phyloP scores from a whole-genome alignment of 1,284 basidiomycete species.

The Sphagnurus paluster region DNA sequence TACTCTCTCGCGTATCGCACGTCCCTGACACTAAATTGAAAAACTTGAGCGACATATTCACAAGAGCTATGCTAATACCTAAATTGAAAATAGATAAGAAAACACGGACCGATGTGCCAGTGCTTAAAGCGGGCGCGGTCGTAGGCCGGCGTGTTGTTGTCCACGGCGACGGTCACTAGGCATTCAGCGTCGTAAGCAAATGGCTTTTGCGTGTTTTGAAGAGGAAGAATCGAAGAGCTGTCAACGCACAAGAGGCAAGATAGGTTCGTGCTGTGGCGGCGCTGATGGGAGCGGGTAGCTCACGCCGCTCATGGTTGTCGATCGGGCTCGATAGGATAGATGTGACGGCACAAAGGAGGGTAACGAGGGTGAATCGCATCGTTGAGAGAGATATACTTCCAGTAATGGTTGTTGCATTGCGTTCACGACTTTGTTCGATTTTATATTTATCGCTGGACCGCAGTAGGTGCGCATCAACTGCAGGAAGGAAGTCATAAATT shows the following conservation, averaged over 20 bases:
- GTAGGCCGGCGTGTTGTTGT: slow-evolving; percentile 48
- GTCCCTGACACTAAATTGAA: slow-evolving; percentile 43
- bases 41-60: neutral
- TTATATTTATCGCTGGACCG: too few relatives aligned
- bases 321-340: slow-evolving; percentile 5
- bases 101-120: slow-evolving; percentile 44
- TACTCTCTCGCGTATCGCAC: slow-evolving; percentile 56
- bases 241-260: slow-evolving; percentile 24
- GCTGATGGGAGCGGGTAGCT: slow-evolving; percentile 32
- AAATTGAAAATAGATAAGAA: too few relatives aligned
- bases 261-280: slow-evolving; percentile 30
- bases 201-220: too few relatives aligned
- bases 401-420: too few relatives aligned
- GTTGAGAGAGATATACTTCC: too few relatives aligned
- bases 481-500: too few relatives aligned
- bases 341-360: slow-evolving; percentile 8
- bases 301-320: too few relatives aligned
- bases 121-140: slow-evolving; percentile 41
- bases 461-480: too few relatives aligned
- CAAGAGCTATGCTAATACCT: too few relatives aligned
- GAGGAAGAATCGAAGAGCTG: neutral
- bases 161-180: slow-evolving; percentile 45
- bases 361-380: too few relatives aligned
- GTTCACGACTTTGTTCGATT: too few relatives aligned
- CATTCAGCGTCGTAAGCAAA: too few relatives aligned